Conservation (phyloP, 768 basidiomycete species). For the Amanita polypyramis region DNA sequence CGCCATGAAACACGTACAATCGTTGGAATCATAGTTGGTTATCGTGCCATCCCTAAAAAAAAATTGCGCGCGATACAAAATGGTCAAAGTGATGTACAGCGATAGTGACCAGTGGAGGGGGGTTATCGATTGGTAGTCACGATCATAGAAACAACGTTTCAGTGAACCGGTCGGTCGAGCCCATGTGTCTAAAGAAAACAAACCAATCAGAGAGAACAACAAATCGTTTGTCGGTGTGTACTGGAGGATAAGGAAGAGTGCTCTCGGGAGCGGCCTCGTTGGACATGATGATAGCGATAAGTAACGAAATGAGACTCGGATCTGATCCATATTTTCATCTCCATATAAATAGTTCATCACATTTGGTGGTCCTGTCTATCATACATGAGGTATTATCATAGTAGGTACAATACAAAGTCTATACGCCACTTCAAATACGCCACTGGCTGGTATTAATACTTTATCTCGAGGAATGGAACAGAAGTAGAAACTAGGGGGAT, state of each 20-base stretch:
- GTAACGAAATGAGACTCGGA: not conserved
- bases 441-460: not conserved
- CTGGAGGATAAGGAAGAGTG: conserved; percentile 70
- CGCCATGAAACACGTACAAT: conserved; percentile 43
- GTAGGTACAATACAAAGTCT: no score
- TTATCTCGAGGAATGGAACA: not conserved
- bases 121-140: not conserved
- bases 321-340: not conserved
- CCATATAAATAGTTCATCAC: not conserved
- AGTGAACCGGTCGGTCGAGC: conserved; percentile 1
- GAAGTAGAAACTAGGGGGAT: not conserved
- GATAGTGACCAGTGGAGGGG: not conserved
- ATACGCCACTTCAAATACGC: no score
- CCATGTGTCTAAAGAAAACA: conserved; percentile 16
- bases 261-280: conserved; percentile 39
- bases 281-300: conserved; percentile 2
- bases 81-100: not conserved
- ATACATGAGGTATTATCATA: not conserved
- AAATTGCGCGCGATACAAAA: not conserved
- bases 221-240: conserved; percentile 73
- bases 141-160: conserved; percentile 1
- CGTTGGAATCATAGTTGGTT: conserved; percentile 87
- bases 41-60: conserved; percentile 86
- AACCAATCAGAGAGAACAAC: conserved; percentile 89
- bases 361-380: not conserved